Percentiles rank a stretch among this genome's conserved stretches.
Conservation (phyloP, 2,329 filamentous ascomycete genomes). For the Onygenales sp. region DNA sequence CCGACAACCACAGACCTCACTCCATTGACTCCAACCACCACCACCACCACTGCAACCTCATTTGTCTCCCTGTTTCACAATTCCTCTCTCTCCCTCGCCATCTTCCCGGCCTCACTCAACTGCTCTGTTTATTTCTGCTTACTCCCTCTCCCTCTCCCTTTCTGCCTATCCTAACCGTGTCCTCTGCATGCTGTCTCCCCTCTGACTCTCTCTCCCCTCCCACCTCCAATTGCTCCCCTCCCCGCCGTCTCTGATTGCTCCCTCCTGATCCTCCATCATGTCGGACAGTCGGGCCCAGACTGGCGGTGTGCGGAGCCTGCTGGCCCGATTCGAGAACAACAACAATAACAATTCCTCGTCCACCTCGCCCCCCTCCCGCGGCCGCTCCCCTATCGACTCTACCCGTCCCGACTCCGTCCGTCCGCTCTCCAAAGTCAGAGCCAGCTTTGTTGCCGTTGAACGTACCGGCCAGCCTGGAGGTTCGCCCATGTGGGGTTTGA, state of each 20-base stretch:
- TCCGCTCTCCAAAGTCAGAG: conserved; percentile 65
- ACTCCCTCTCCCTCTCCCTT: conserved; percentile 1
- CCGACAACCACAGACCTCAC: background rate
- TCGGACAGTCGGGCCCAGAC: conserved; percentile 17
- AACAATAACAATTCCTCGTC: conserved; percentile 54
- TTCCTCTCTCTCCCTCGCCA: conserved; percentile 5
- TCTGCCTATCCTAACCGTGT: background rate
- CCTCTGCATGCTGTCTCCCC: background rate
- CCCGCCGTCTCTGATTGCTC: background rate
- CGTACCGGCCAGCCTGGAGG: conserved; percentile 29
- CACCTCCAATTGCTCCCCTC: background rate
- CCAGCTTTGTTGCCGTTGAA: conserved; percentile 66
- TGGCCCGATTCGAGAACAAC: conserved; percentile 72
- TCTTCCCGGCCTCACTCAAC: background rate
- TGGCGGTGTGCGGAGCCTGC: conserved; percentile 63
- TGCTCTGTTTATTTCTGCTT: conserved; percentile 3
- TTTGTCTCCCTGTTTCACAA: conserved; percentile 6
- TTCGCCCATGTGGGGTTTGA: conserved; percentile 32
- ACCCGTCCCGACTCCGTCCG: conserved; percentile 39
- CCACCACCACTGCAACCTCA: conserved; percentile 14
- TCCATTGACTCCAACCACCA: conserved; percentile 10
- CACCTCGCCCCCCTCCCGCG: conserved; percentile 57
- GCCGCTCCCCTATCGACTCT: conserved; percentile 53
- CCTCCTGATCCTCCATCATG: conserved; percentile 8
- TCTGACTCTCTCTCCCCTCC: background rate